phyloP scores from a whole-genome alignment of 768 basidiomycete species.

The Collybia mongolica region DNA sequence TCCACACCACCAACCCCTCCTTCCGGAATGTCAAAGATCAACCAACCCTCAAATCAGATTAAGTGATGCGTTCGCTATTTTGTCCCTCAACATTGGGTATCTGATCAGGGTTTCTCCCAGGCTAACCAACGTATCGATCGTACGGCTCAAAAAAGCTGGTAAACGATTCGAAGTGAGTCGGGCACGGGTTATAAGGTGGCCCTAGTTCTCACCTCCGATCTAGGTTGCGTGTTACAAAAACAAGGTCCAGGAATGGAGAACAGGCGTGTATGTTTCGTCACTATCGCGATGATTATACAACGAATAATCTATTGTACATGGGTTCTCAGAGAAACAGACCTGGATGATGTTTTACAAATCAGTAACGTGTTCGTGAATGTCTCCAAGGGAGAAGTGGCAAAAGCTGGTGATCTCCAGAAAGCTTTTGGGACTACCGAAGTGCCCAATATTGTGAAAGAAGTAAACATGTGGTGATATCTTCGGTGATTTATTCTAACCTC shows the following conservation, averaged over 20 bases:
- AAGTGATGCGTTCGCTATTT: slow-evolving; percentile 45
- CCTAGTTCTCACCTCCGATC: slow-evolving; percentile 3
- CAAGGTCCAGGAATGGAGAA: slow-evolving; percentile 96
- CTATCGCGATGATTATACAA: not conserved
- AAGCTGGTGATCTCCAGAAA: slow-evolving; percentile 86
- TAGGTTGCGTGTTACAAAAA: slow-evolving; percentile 99
- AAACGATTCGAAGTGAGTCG: slow-evolving; percentile 90
- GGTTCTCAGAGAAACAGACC: slow-evolving; percentile 84
- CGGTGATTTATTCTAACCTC: not conserved
- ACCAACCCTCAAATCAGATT: slow-evolving; percentile 90
- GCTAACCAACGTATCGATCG: slow-evolving; percentile 95
- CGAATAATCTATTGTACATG: slow-evolving; percentile 2
- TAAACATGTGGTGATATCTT: slow-evolving; percentile 22
- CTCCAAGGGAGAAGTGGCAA: slow-evolving; percentile 93
- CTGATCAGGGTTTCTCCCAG: slow-evolving; percentile 37
- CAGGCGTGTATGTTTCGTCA: slow-evolving; percentile 66
- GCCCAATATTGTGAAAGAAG: slow-evolving; percentile 79
- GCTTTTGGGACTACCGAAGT: slow-evolving; percentile 80
- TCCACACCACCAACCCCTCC: slow-evolving; percentile 3
- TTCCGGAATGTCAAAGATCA: slow-evolving; percentile 49
- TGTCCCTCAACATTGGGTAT: not conserved
- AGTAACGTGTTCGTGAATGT: slow-evolving; percentile 95
- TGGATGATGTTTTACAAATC: slow-evolving; percentile 96
- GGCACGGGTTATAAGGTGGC: no score
- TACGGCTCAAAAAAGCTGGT: slow-evolving; percentile 94